Evolutionary conservation across 2,329 filamentous ascomycete species (phyloP).

Genomic region (Dichotomopilus funicola): DNA sequence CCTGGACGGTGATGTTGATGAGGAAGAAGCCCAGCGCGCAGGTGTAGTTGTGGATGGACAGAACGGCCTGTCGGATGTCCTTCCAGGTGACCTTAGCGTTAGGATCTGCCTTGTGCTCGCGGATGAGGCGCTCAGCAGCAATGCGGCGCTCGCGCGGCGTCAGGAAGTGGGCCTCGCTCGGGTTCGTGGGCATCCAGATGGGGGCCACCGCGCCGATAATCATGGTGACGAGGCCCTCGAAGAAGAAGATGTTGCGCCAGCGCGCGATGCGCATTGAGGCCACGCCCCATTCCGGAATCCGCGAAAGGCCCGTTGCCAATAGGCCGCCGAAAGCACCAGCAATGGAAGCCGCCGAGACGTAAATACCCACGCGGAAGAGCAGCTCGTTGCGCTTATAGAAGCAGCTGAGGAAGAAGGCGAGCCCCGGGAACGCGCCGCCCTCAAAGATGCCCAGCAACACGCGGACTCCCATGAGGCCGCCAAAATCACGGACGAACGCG

Average conservation of each 20-base stretch:
- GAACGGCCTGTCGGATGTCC: conserved; percentile 46
- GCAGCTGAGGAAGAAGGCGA: conserved; percentile 49
- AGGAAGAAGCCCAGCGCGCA: conserved; percentile 53
- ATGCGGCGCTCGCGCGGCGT: conserved; percentile 48
- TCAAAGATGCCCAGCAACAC: conserved; percentile 49
- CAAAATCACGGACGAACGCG: conserved; percentile 45
- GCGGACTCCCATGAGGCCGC: conserved; percentile 40
- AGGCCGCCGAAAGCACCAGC: conserved; percentile 54
- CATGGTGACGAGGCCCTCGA: conserved; percentile 51
- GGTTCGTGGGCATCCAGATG: conserved; percentile 45
- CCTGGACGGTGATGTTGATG: conserved; percentile 55
- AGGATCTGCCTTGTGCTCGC: conserved; percentile 41
- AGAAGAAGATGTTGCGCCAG: conserved; percentile 58
- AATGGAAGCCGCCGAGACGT: conserved; percentile 47
- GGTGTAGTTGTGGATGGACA: conserved; percentile 54
- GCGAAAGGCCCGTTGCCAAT: conserved; percentile 45
- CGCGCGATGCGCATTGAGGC: conserved; percentile 38
- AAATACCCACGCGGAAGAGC: conserved; percentile 49
- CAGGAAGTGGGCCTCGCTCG: conserved; percentile 43
- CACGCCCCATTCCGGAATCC: conserved; percentile 47
- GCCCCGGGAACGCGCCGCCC: conserved; percentile 51
- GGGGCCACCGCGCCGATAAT: conserved; percentile 42
- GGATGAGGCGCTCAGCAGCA: conserved; percentile 43
- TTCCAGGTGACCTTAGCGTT: conserved; percentile 40
- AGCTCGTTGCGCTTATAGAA: conserved; percentile 53